These are phyloP conservation scores for Rhodocollybia butyracea DNA, from an alignment of 768 basidiomycete genomes.

Conservation along the genomic window DNA sequence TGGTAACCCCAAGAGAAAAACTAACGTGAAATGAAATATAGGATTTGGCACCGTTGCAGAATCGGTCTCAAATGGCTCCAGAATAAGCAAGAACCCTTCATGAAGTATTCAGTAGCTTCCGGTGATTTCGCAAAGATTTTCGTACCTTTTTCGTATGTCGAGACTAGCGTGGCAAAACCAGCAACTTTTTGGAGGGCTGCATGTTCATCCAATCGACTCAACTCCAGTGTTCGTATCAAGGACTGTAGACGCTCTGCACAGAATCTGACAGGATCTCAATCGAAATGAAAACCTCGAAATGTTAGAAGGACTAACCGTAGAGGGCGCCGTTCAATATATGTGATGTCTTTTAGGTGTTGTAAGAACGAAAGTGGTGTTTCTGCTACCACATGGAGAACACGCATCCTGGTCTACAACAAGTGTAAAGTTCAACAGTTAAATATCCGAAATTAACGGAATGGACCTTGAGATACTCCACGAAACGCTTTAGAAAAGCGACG, in stretches of 20 bases:
- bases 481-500: constrained; percentile 95
- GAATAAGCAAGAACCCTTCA: constrained; percentile 89
- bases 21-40: constrained; percentile 95
- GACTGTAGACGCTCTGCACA: constrained; percentile 96
- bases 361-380: constrained; percentile 97
- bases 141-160: constrained; percentile 95
- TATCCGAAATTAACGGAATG: neutral
- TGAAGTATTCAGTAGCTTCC: constrained; percentile 2
- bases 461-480: constrained; percentile 98
- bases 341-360: constrained; percentile 98
- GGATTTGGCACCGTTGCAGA: constrained; percentile 98
- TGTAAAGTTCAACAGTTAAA: neutral
- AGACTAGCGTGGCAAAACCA: constrained; percentile 91
- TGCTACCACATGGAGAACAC: constrained; percentile 98
- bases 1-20: constrained; percentile 1
- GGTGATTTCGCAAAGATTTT: neutral
- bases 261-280: constrained; percentile 52
- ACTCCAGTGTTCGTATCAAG: constrained; percentile 86
- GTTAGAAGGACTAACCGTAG: constrained; percentile 59
- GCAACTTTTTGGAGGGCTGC: constrained; percentile 93
- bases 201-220: constrained; percentile 89
- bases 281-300: constrained; percentile 2
- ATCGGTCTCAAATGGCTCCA: constrained; percentile 98
- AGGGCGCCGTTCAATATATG: constrained; percentile 93
- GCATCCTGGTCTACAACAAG: constrained; percentile 82